Conservation (phyloP, 1,284 basidiomycete species). For the Anthracocystis walkeri region DNA sequence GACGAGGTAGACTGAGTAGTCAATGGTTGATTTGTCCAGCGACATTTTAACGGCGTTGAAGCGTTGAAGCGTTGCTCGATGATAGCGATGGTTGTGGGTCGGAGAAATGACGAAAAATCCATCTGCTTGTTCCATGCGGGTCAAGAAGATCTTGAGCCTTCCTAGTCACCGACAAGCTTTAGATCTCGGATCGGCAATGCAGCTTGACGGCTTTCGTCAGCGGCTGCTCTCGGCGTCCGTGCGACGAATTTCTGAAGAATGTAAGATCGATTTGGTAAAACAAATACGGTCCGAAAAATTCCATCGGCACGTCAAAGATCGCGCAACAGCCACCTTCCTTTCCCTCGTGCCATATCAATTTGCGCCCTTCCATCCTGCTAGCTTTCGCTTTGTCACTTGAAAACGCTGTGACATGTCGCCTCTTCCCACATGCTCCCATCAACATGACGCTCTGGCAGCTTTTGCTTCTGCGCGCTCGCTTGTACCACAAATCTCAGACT, state of each 20-base stretch:
- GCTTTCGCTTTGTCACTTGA: neutral
- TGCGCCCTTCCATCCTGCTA: neutral
- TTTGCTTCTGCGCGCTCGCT: neutral
- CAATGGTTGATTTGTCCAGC: constrained; percentile 32
- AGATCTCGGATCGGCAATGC: too few relatives aligned
- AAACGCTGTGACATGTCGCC: constrained; percentile 7
- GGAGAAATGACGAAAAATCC: too few relatives aligned
- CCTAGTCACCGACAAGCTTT: too few relatives aligned
- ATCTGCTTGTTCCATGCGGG: too few relatives aligned
- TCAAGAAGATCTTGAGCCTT: too few relatives aligned
- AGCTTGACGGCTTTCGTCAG: too few relatives aligned
- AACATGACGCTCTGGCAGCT: too few relatives aligned
- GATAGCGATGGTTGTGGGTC: neutral
- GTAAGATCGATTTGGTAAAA: neutral
- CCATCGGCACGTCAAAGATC: constrained; percentile 22
- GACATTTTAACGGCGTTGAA: neutral
- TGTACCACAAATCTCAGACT: neutral
- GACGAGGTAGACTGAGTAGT: constrained; percentile 74
- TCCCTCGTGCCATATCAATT: constrained; percentile 30
- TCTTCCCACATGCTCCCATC: neutral
- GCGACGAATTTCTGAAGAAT: constrained; percentile 1
- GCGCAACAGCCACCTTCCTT: constrained; percentile 6
- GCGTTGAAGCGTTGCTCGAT: neutral
- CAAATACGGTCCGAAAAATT: neutral
- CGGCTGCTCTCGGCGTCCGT: constrained; percentile 4